phyloP scores from a whole-genome alignment of 2,329 filamentous ascomycete genomes.

The Zasmidium angulare region DNA sequence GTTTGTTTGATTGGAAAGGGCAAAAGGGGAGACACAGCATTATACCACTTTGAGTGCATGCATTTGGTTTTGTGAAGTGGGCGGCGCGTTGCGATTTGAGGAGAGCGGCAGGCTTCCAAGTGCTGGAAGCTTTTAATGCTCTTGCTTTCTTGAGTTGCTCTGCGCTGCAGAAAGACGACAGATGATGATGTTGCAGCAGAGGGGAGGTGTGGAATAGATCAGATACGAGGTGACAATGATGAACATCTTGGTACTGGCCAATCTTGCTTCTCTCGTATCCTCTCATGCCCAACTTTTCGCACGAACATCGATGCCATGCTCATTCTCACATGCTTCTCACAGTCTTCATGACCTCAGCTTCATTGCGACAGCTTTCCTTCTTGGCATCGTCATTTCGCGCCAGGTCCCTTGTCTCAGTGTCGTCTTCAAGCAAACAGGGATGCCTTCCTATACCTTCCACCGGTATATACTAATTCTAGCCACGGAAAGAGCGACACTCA shows the following conservation, averaged over 20 bases:
- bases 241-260: too few species aligned
- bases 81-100: neutral
- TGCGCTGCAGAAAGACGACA: neutral
- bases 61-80: neutral
- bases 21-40: neutral
- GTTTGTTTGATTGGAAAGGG: conserved; percentile 1
- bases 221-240: too few species aligned
- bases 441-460: too few species aligned
- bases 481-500: too few species aligned
- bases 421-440: neutral
- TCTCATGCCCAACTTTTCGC: too few species aligned
- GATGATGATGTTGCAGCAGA: neutral
- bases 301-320: too few species aligned
- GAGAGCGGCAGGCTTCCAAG: neutral
- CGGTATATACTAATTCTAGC: neutral
- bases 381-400: neutral
- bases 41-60: conserved; percentile 9
- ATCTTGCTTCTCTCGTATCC: too few species aligned
- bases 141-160: neutral
- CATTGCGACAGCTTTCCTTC: too few species aligned
- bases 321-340: too few species aligned
- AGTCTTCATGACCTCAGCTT: too few species aligned
- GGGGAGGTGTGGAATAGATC: neutral
- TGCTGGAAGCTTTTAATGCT: conserved; percentile 4
- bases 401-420: neutral